Evolutionary conservation across 2,329 filamentous ascomycete species (phyloP).

Genomic region (Verticillium zaregamsianum): DNA sequence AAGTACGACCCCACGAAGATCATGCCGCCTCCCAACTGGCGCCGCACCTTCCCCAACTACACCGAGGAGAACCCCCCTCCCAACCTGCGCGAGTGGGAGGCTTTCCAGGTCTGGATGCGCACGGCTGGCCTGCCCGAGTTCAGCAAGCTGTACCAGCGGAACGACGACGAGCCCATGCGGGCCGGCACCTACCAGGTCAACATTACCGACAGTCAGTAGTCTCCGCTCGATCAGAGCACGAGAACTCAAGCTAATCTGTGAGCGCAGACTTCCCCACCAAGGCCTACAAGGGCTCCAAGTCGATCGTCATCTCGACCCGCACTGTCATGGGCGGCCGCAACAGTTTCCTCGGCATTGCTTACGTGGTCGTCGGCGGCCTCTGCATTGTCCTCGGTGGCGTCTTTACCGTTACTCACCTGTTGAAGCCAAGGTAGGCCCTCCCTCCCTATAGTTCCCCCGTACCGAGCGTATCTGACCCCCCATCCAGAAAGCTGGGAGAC

Average conservation of each 20-base stretch:
- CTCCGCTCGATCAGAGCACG: neutral
- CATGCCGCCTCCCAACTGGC: slow-evolving; percentile 85
- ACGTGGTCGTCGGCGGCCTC: slow-evolving; percentile 87
- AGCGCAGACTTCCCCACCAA: slow-evolving; percentile 71
- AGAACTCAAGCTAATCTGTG: slow-evolving; percentile 4
- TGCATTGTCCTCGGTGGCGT: slow-evolving; percentile 84
- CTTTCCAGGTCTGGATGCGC: slow-evolving; percentile 98
- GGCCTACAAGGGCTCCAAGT: slow-evolving; percentile 81
- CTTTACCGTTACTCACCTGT: slow-evolving; percentile 86
- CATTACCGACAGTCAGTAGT: slow-evolving; percentile 70
- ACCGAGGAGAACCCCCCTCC: slow-evolving; percentile 61
- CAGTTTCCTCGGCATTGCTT: slow-evolving; percentile 92
- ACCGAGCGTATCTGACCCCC: neutral
- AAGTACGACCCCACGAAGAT: slow-evolving; percentile 63
- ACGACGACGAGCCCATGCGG: slow-evolving; percentile 66
- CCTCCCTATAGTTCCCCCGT: slow-evolving; percentile 1
- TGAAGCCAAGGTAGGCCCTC: slow-evolving; percentile 70
- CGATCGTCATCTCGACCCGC: slow-evolving; percentile 80
- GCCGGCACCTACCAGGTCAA: slow-evolving; percentile 71
- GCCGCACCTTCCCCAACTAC: slow-evolving; percentile 60
- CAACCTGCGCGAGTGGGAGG: slow-evolving; percentile 69
- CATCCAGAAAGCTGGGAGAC: slow-evolving; percentile 85
- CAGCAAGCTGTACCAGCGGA: slow-evolving; percentile 86
- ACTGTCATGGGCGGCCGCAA: slow-evolving; percentile 95
- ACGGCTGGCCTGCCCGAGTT: slow-evolving; percentile 91